Evolutionary conservation across 1,284 basidiomycete species (phyloP), one percentile per base, ranked within the genome.

Genomic region (Hymenochaete sp.): DNA sequence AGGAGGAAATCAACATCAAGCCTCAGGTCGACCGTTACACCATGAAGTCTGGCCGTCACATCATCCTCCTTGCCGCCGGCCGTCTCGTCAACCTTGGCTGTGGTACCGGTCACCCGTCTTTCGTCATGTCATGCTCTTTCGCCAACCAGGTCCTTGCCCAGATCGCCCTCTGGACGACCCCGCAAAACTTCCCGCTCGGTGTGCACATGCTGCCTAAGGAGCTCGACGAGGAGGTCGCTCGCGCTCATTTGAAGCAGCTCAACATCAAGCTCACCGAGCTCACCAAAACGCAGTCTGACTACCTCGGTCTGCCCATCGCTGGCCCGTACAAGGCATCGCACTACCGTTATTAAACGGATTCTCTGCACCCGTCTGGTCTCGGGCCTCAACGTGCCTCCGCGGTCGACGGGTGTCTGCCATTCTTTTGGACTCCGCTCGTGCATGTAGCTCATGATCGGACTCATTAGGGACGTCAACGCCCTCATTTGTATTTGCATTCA

Each of bases 91-190:
- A 98, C 80, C 76, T 98, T 58, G 95, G 95, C 73, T 89, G 85
- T 62, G 85, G 83, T 37, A 95, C 90, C 53, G 91, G 91, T 47
- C 91, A 95, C 68, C 91, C 91, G 36, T 93, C 91, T 43, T 91
- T 91, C 68, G 95, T 99, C 73, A 98, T 99, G 96, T 97, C 93
- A 29, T 97, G 93, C 75, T 98, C 96, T 46, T 99, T 99, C 77
- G 73, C 91, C 66, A 98, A 98, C 79, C 95, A 99, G 72, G 90
- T 93, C 52, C 77, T 98, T 56, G 95, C 95, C 41, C 95, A 98
- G 73, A 98, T 99, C 59, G 95, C 92, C 22, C 83, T 98, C 63
- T 99, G 93, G 93, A 93, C 87, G 48, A 88, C 85, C 58, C 83
- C 84, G 32, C 76, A 79, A 62, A 77, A 82, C 63, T 98, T 97